These are phyloP conservation scores for Sporothrix globosa DNA, from an alignment of 2,329 filamentous ascomycete species.

Conservation along the genomic window DNA sequence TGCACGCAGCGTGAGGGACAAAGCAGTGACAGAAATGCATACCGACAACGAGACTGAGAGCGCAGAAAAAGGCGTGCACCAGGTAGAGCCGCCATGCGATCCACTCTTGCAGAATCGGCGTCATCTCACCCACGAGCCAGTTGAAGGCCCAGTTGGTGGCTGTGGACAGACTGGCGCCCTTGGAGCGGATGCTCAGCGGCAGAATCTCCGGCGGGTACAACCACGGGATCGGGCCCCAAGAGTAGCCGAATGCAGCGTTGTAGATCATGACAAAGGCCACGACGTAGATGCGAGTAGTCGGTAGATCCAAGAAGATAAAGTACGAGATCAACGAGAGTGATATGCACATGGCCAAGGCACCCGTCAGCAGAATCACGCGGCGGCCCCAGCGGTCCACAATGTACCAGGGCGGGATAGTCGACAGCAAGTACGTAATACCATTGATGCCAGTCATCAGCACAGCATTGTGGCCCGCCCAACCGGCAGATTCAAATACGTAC, in stretches of 20 bases:
- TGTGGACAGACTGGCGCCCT: constrained; percentile 93
- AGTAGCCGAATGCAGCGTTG: constrained; percentile 93
- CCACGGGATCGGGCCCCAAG: constrained; percentile 97
- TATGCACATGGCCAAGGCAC: constrained; percentile 85
- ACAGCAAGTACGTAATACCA: constrained; percentile 80
- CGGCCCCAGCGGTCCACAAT: constrained; percentile 91
- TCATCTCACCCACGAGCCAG: constrained; percentile 95
- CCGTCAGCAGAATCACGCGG: constrained; percentile 84
- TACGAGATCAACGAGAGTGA: constrained; percentile 90
- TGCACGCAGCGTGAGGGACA: constrained; percentile 58
- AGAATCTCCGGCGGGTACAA: constrained; percentile 98
- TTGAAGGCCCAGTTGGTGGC: constrained; percentile 99
- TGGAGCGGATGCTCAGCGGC: constrained; percentile 92
- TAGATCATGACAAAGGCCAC: constrained; percentile 98
- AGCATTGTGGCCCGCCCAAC: constrained; percentile 88
- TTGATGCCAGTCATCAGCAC: constrained; percentile 98
- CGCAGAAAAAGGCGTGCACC: constrained; percentile 95
- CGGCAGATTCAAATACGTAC: constrained; percentile 92
- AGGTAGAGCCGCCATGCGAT: constrained; percentile 95
- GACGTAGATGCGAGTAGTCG: constrained; percentile 77
- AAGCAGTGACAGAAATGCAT: constrained; percentile 68
- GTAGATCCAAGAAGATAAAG: constrained; percentile 87
- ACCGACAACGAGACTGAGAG: constrained; percentile 94
- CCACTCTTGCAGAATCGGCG: constrained; percentile 85
- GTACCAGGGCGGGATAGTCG: constrained; percentile 96